phyloP scores from a whole-genome alignment of 208 protist species.

The Trypanosomatidae sp. region DNA sequence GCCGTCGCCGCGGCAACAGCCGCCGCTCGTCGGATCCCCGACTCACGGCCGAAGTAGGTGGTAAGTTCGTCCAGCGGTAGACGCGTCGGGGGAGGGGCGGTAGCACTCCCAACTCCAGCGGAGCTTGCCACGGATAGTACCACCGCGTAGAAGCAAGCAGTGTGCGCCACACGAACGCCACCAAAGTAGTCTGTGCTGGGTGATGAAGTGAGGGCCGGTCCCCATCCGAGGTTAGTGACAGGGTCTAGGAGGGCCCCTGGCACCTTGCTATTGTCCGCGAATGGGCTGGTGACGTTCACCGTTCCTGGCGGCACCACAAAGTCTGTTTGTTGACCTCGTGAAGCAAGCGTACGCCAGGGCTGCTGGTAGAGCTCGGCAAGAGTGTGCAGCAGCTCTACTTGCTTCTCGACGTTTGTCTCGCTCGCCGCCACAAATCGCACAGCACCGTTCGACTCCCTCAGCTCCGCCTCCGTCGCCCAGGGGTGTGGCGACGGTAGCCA shows the following conservation, averaged over 20 bases:
- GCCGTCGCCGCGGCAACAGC: slow-evolving; percentile 19
- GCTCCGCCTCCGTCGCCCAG: slow-evolving; percentile 50
- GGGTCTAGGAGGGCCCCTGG: slow-evolving; percentile 42
- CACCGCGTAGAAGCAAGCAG: slow-evolving; percentile 22
- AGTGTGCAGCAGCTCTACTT: slow-evolving; percentile 56
- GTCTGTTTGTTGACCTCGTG: slow-evolving; percentile 70
- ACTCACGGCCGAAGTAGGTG: slow-evolving; percentile 48
- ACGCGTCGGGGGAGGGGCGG: slow-evolving; percentile 9
- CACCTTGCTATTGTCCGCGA: slow-evolving; percentile 41
- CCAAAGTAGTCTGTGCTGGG: slow-evolving; percentile 11
- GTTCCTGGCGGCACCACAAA: slow-evolving; percentile 64
- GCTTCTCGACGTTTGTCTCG: slow-evolving; percentile 64
- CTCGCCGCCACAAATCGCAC: slow-evolving; percentile 55
- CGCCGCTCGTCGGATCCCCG: slow-evolving; percentile 33
- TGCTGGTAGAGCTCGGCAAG: slow-evolving; percentile 62
- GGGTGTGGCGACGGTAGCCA: slow-evolving; percentile 62
- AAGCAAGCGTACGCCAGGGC: slow-evolving; percentile 57
- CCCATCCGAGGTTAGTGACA: slow-evolving; percentile 51
- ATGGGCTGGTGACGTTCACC: slow-evolving; percentile 77
- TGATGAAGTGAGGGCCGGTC: not conserved
- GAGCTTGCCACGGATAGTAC: slow-evolving; percentile 8
- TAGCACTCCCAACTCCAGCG: not conserved
- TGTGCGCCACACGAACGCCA: slow-evolving; percentile 8
- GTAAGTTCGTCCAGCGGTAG: slow-evolving; percentile 32
- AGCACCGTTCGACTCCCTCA: slow-evolving; percentile 4